Conservation (phyloP, 1,139 yeast species). For the Pichia kudriavzevii region DNA sequence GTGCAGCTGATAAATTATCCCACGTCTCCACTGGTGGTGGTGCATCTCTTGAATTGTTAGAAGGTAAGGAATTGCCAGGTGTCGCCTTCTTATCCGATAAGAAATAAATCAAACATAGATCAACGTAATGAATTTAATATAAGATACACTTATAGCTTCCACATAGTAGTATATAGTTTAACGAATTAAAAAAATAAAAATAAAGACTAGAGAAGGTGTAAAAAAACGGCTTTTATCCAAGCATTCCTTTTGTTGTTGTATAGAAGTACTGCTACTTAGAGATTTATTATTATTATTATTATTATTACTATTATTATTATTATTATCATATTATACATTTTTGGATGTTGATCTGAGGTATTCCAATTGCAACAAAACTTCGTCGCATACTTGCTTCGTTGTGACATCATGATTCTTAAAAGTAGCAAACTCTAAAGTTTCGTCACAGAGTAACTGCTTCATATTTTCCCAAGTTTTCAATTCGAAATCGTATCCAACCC, state of each 20-base stretch:
- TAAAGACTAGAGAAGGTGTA: no score
- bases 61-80: constrained; percentile 97
- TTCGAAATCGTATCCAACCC: constrained; percentile 55
- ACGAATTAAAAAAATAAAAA: no score
- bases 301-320: constrained; percentile 5
- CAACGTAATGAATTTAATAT: no score
- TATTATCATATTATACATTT: neutral
- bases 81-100: constrained; percentile 37
- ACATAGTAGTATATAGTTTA: no score
- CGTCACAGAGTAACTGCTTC: constrained; percentile 50
- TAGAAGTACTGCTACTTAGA: no score
- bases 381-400: constrained; percentile 33
- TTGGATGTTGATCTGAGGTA: constrained; percentile 31
- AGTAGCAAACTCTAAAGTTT: constrained; percentile 37
- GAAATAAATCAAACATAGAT: constrained; percentile 3
- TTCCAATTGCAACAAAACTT: constrained; percentile 38
- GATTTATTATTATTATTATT: no score
- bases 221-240: no score
- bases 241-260: no score
- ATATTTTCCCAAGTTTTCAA: constrained; percentile 53
- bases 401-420: constrained; percentile 36
- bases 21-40: constrained; percentile 99
- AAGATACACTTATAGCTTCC: no score
- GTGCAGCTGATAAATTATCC: constrained; percentile 88
- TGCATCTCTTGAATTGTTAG: constrained; percentile 94